Evolutionary conservation across 2,329 filamentous ascomycete species (phyloP), one percentile per base, ranked within the genome.

Genomic region (Teratosphaeria viscida): DNA sequence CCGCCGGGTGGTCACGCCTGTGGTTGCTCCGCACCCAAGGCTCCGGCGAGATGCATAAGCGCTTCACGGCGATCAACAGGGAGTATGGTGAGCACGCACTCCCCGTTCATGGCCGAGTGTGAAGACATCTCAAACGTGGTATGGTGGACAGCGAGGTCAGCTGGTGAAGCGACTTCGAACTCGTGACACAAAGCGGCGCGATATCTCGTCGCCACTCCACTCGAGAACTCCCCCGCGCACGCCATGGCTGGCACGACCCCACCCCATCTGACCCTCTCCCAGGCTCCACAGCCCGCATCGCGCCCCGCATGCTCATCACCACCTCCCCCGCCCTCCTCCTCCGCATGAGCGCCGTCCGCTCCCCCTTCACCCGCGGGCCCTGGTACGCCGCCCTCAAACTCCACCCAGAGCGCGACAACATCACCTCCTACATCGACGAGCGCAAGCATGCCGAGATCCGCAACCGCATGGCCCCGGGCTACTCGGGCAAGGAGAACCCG

Each of bases 401-500:
- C 27, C 72, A 75, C 59, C 73, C 73, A 2, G 72, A 73, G 29
- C 69, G 71, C 4, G 73, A 75, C 61, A 75, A 74, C 63, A 73
- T 76, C 63, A 72, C 70, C 8, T 74, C 72, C 8, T 68, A 72
- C 52, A 67, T 70, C 43, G 73, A 76, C 59, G 74, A 75, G 62
- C 63, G 64, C 57, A 70, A 72, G 32, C 74, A 75, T 68, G 68
- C 70, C 47, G 70, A 72, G 39, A 68, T 75, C 54, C 70, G 73
- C 16, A 69, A 60, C 26, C 68, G 69, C 55, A 74, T 74, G 72
- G 70, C 72, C 1, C 69, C 70, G 8, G 73, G 73, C 34, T 76
- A 76, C 57, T 70, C 72, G 10, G 74, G 75, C 60, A 74, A 74
- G 59, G 74, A 76, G 60, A 75, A 74, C 26, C 62, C 65, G 16